Conservation (phyloP, 140 eudicot genomes). For the Bidens hawaiensis region DNA sequence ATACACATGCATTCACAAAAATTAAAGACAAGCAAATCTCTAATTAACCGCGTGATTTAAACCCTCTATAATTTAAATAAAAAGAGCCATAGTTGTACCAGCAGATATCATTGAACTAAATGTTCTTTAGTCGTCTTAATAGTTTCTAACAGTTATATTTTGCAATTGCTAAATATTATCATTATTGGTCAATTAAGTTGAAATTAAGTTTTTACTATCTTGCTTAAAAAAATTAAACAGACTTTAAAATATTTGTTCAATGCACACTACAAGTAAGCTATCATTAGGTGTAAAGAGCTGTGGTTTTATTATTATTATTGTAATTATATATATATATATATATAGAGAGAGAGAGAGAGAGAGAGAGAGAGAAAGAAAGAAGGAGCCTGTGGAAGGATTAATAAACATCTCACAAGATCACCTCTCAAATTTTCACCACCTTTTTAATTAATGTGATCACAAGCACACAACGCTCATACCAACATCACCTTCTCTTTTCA, state of each 20-base stretch:
- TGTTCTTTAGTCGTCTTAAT: too few species aligned
- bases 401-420: slow-evolving; percentile 63
- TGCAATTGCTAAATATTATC: background rate
- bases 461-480: slow-evolving; percentile 58
- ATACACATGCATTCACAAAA: background rate
- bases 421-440: slow-evolving; percentile 39
- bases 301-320: too few species aligned
- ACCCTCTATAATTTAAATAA: too few species aligned
- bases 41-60: too few species aligned
- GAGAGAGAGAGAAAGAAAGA: slow-evolving; percentile 18
- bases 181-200: background rate
- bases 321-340: background rate
- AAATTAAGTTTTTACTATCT: background rate
- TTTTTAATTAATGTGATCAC: slow-evolving; percentile 77
- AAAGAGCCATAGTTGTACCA: too few species aligned
- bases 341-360: background rate
- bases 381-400: slow-evolving; percentile 53
- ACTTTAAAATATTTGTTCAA: background rate
- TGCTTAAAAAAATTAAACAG: background rate
- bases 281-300: too few species aligned
- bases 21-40: too few species aligned
- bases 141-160: background rate
- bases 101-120: too few species aligned
- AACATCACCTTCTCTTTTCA: slow-evolving; percentile 67
- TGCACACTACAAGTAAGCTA: background rate